Percentiles rank a stretch among this genome's conserved stretches.
These are phyloP conservation scores for Nannochloropsis salina DNA, from an alignment of 108 stramenopile genomes.

Conservation along the genomic window DNA sequence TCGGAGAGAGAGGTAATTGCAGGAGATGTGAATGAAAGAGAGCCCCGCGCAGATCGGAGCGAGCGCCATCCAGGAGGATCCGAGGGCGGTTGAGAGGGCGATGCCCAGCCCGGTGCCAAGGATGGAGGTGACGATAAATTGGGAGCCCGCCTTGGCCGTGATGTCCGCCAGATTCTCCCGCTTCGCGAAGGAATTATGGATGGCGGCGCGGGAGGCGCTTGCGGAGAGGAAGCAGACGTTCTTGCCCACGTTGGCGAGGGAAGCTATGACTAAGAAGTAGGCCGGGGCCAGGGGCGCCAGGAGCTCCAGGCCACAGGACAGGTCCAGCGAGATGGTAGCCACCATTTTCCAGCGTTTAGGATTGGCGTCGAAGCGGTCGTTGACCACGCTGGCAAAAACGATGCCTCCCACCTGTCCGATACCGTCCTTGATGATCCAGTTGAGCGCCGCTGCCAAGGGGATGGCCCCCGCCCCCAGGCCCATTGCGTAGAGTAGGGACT, in stretches of 20 bases:
- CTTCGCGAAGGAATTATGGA: slow-evolving; percentile 71
- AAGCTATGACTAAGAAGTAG: slow-evolving; percentile 72
- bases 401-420: slow-evolving; percentile 88
- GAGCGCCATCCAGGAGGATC: slow-evolving; percentile 49
- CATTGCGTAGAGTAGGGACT: slow-evolving; percentile 76
- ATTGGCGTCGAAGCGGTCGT: slow-evolving; percentile 70
- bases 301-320: slow-evolving; percentile 74
- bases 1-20: slow-evolving; percentile 68
- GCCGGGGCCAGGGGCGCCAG: slow-evolving; percentile 66
- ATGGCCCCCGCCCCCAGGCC: slow-evolving; percentile 77
- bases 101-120: slow-evolving; percentile 81
- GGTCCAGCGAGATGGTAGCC: slow-evolving; percentile 71
- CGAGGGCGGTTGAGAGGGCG: slow-evolving; percentile 60
- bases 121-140: slow-evolving; percentile 76
- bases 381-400: slow-evolving; percentile 75
- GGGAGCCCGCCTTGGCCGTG: slow-evolving; percentile 88
- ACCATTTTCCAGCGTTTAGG: slow-evolving; percentile 81
- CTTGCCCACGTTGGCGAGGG: slow-evolving; percentile 90
- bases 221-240: slow-evolving; percentile 88
- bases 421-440: slow-evolving; percentile 97
- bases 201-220: slow-evolving; percentile 74
- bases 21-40: slow-evolving; percentile 64
- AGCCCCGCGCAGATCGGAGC: slow-evolving; percentile 57
- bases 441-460: slow-evolving; percentile 91
- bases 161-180: slow-evolving; percentile 84